Evolutionary conservation across 805 yeast species (phyloP).

Genomic region (Schizosaccharomyces cryophilus): DNA sequence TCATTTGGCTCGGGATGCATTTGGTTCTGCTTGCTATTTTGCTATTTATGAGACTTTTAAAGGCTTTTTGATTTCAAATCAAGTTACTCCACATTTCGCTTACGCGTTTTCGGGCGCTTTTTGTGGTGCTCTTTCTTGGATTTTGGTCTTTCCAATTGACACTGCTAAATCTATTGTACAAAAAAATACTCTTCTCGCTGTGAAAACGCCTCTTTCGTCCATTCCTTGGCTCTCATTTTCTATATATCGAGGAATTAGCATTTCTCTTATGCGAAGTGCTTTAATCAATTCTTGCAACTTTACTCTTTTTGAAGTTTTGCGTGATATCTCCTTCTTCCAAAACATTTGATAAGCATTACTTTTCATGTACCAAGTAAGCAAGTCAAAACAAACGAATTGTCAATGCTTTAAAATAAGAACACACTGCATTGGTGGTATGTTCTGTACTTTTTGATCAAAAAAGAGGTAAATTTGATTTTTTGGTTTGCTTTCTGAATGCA

Average conservation of each 20-base stretch:
- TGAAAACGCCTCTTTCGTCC: background rate
- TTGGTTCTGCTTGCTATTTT: slow-evolving; percentile 51
- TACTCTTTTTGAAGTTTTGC: background rate
- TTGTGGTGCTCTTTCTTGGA: slow-evolving; percentile 56
- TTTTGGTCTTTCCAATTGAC: slow-evolving; percentile 53
- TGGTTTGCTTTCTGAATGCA: too few species aligned
- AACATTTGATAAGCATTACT: too few species aligned
- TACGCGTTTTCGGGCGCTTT: slow-evolving; percentile 53
- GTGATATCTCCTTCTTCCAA: background rate
- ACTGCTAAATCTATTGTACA: slow-evolving; percentile 57
- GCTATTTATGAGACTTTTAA: slow-evolving; percentile 55
- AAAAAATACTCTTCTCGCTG: slow-evolving; percentile 30
- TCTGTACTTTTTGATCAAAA: too few species aligned
- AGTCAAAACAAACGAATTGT: too few species aligned
- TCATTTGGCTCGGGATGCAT: slow-evolving; percentile 28
- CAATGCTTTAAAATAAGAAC: too few species aligned
- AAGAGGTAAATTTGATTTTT: too few species aligned
- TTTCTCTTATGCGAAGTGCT: background rate
- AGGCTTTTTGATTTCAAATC: slow-evolving; percentile 12
- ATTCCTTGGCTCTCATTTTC: background rate
- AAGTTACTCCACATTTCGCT: slow-evolving; percentile 18
- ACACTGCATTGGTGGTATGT: too few species aligned
- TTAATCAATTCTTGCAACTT: slow-evolving; percentile 1
- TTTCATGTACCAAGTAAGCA: too few species aligned
- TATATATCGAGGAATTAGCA: background rate